A percentile compares a stretch with the other conserved stretches of the same genome.
phyloP scores from a whole-genome alignment of 495 filamentous ascomycete species.

The Hypoxylon subgilvum region DNA sequence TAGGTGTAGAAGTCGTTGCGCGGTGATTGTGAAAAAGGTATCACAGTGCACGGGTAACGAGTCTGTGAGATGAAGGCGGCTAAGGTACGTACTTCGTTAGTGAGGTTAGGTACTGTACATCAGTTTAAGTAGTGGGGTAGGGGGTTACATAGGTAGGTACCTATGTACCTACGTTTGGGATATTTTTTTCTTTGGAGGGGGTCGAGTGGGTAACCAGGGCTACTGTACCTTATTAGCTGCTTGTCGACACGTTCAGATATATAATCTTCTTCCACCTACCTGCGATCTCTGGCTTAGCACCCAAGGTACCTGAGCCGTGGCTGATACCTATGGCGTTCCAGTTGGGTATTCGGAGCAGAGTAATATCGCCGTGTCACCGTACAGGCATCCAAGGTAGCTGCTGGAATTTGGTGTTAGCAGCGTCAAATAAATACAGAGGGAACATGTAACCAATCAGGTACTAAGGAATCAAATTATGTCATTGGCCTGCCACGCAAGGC shows the following conservation, averaged over 20 bases:
- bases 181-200: no score
- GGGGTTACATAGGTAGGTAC: conserved; percentile 3
- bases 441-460: conserved; percentile 19
- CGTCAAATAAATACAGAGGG: conserved; percentile 2
- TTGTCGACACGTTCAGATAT: no score
- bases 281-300: no score
- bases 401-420: conserved; percentile 27
- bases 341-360: no score
- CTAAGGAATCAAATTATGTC: conserved; percentile 27
- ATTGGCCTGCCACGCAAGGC: conserved; percentile 27
- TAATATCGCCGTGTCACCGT: no score
- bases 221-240: no score
- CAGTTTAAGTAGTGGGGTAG: conserved; percentile 15
- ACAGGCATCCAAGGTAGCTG: conserved; percentile 11
- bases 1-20: conserved; percentile 5
- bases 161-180: no score
- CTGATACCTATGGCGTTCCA: no score
- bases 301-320: no score
- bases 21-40: conserved; percentile 23
- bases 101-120: conserved; percentile 26
- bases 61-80: conserved; percentile 36
- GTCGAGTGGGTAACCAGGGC: no score
- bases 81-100: conserved; percentile 16
- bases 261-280: no score
- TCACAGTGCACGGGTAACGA: conserved; percentile 26